These are phyloP conservation scores for Hemileccinum rubropunctum DNA, from an alignment of 768 basidiomycete species.

Conservation along the genomic window DNA sequence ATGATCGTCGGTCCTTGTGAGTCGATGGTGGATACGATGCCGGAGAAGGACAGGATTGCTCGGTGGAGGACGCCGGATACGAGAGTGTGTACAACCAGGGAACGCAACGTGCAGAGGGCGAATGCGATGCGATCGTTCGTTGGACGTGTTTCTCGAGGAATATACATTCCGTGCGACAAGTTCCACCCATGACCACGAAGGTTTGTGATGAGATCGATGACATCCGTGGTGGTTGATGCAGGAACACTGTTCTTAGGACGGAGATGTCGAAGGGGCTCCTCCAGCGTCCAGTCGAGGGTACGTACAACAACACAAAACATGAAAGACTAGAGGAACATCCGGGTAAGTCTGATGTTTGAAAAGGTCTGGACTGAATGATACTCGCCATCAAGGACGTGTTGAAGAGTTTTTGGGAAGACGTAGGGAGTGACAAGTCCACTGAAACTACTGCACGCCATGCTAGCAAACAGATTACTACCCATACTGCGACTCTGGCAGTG, in stretches of 20 bases:
- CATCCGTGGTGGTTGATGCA: conserved; percentile 32
- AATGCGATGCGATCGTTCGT: conserved; percentile 37
- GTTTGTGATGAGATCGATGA: conserved; percentile 48
- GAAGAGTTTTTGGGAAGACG: background rate
- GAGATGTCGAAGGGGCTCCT: conserved; percentile 12
- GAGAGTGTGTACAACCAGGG: conserved; percentile 36
- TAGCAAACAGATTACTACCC: conserved; percentile 43
- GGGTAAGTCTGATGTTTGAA: background rate
- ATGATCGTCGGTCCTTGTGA: conserved; percentile 27
- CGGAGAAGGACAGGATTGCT: conserved; percentile 43
- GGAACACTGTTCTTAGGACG: conserved; percentile 3
- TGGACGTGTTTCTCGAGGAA: conserved; percentile 41
- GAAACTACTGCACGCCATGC: conserved; percentile 37
- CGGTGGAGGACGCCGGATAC: conserved; percentile 46
- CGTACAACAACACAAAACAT: background rate
- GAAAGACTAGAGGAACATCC: too few relatives aligned
- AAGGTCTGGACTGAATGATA: background rate
- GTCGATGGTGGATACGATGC: conserved; percentile 12
- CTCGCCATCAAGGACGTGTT: conserved; percentile 15
- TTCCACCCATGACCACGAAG: conserved; percentile 62
- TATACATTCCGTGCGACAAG: conserved; percentile 41
- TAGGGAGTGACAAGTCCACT: conserved; percentile 10
- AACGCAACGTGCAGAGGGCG: conserved; percentile 31
- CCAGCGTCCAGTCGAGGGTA: conserved; percentile 16
- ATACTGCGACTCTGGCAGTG: conserved; percentile 41